Conservation (phyloP, 2,329 filamentous ascomycete species). For the Botryotinia narcissicola region DNA sequence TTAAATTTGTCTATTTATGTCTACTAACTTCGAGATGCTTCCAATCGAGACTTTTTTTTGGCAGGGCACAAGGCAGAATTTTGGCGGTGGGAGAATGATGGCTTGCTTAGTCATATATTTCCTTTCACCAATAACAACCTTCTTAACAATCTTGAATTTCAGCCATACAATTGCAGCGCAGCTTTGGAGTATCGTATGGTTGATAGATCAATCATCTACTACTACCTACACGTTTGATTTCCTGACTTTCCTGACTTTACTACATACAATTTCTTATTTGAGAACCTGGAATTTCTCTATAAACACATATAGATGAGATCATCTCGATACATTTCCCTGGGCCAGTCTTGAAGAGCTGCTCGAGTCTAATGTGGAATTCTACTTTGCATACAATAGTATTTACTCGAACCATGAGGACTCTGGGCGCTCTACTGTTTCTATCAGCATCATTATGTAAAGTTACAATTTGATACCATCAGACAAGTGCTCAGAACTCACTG, state of each 20-base stretch:
- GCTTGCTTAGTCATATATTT: background rate
- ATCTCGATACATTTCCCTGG: background rate
- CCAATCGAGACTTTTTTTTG: conserved; percentile 1
- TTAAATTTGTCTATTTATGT: background rate
- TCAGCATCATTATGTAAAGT: background rate
- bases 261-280: background rate
- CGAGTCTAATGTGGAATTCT: background rate
- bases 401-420: too few relatives aligned
- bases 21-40: conserved; percentile 12
- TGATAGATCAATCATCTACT: background rate
- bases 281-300: background rate
- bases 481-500: background rate
- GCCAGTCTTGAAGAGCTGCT: background rate
- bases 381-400: background rate
- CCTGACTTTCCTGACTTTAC: background rate
- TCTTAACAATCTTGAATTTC: background rate
- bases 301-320: background rate
- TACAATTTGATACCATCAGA: background rate
- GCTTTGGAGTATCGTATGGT: background rate
- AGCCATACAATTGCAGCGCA: background rate
- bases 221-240: background rate
- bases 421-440: too few relatives aligned
- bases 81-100: background rate
- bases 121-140: background rate
- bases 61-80: conserved; percentile 1